These are phyloP conservation scores for Verticillium nubilum DNA, from an alignment of 2,329 filamentous ascomycete genomes.

Conservation along the genomic window DNA sequence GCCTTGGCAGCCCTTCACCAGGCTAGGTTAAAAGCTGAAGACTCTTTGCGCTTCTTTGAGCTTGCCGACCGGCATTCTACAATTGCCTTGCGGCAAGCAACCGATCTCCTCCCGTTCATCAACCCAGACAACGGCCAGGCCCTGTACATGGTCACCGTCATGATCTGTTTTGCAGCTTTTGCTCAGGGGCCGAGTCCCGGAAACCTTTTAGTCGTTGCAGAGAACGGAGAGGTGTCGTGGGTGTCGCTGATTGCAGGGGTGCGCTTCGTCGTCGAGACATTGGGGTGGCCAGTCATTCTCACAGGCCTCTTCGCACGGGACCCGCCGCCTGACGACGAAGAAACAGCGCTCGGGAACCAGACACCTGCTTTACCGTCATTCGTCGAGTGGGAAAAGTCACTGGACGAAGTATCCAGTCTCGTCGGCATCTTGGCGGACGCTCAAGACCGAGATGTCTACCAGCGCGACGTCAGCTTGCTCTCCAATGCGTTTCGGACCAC, in stretches of 20 bases:
- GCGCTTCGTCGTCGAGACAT: slow-evolving; percentile 10
- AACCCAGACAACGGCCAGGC: slow-evolving; percentile 13
- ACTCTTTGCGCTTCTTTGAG: slow-evolving; percentile 4
- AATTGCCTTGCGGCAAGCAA: slow-evolving; percentile 12
- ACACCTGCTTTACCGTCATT: not conserved
- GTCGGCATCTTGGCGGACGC: slow-evolving; percentile 3
- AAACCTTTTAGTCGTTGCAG: slow-evolving; percentile 12
- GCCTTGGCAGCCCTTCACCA: slow-evolving; percentile 17
- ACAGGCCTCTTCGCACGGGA: slow-evolving; percentile 8
- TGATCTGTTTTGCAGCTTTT: slow-evolving; percentile 16
- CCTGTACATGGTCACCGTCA: slow-evolving; percentile 15
- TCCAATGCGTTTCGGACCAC: slow-evolving; percentile 8
- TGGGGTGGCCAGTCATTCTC: slow-evolving; percentile 10
- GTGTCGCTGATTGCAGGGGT: slow-evolving; percentile 13
- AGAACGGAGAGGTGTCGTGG: slow-evolving; percentile 13
- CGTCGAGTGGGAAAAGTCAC: slow-evolving; percentile 10
- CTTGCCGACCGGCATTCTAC: slow-evolving; percentile 15
- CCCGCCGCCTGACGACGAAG: not conserved
- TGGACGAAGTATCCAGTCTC: slow-evolving; percentile 8
- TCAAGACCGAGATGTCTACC: slow-evolving; percentile 2
- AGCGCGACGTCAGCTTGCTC: not conserved
- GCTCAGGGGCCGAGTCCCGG: slow-evolving; percentile 11
- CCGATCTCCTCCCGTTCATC: slow-evolving; percentile 13
- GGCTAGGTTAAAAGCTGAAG: slow-evolving; percentile 4
- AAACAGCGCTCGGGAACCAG: not conserved